These are phyloP conservation scores for Phytophthora constricta DNA, from an alignment of 352 stramenopile genomes.

Conservation along the genomic window DNA sequence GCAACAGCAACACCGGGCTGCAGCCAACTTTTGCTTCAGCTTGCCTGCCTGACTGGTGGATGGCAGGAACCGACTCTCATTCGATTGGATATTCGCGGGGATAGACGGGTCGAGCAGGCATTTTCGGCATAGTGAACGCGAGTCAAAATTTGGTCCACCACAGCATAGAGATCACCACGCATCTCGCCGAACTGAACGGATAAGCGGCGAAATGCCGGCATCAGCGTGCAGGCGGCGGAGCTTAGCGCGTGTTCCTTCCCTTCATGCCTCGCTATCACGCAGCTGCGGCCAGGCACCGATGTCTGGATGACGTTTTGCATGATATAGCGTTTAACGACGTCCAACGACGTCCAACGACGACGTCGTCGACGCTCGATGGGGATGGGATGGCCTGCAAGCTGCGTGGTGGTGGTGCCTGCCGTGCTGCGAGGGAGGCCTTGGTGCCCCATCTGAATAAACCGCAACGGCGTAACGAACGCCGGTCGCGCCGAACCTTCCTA, in stretches of 20 bases:
- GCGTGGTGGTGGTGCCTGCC: not conserved
- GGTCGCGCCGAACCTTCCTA: not conserved
- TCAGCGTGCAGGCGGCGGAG: no score
- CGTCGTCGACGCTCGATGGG: no score
- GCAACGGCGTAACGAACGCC: not conserved
- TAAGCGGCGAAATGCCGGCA: not conserved
- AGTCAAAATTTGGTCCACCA: not conserved
- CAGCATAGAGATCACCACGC: not conserved
- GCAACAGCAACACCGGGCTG: no score
- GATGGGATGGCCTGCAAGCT: no score
- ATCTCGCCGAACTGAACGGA: not conserved
- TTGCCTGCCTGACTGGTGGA: no score
- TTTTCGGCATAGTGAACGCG: not conserved
- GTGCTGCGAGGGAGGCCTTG: not conserved
- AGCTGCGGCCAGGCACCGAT: not conserved
- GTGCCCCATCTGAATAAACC: not conserved
- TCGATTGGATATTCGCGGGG: not conserved
- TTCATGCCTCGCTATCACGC: not conserved
- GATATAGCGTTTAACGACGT: no score
- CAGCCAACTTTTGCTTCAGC: not conserved
- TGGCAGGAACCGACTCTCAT: not conserved
- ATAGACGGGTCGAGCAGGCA: not conserved
- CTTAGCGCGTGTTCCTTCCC: not conserved
- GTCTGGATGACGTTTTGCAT: no score
- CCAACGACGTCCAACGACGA: no score